These are phyloP conservation scores for Nepenthes gracilis DNA, from an alignment of 148 eudicot genomes.

Conservation along the genomic window DNA sequence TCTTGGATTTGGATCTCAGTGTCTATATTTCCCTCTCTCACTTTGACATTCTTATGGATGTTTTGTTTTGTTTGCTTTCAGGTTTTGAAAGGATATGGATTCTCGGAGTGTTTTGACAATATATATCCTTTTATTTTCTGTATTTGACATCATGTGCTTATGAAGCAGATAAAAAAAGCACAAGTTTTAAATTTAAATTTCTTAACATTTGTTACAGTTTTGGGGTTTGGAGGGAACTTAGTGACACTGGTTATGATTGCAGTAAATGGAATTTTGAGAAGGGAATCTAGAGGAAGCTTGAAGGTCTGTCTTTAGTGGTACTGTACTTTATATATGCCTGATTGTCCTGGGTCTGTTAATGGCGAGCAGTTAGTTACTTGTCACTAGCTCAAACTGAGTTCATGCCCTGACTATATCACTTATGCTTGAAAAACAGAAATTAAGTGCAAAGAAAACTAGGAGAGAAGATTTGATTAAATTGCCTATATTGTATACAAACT, in stretches of 20 bases:
- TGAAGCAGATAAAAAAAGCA: not conserved
- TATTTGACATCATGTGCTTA: not conserved
- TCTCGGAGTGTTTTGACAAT: constrained; percentile 53
- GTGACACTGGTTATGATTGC: constrained; percentile 30
- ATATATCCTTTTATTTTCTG: constrained; percentile 49
- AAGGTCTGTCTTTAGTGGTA: constrained; percentile 21
- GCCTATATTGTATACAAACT: too few relatives aligned
- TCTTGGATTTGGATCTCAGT: too few relatives aligned
- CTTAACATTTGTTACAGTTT: constrained; percentile 33
- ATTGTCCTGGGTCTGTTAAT: not conserved
- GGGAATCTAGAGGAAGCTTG: constrained; percentile 12
- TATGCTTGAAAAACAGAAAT: too few relatives aligned
- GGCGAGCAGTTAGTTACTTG: not conserved
- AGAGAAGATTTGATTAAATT: not conserved
- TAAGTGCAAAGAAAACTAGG: too few relatives aligned
- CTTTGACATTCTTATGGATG: too few relatives aligned
- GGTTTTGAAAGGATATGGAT: constrained; percentile 55
- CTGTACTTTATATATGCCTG: not conserved
- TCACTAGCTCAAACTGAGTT: not conserved
- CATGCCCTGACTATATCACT: too few relatives aligned
- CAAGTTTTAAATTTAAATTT: not conserved
- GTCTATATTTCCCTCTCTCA: too few relatives aligned
- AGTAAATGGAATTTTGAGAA: constrained; percentile 18
- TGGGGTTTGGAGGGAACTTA: constrained; percentile 48
- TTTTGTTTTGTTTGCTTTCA: constrained; percentile 17